These are phyloP conservation scores for Deinandra increscens DNA, from an alignment of 129 eudicot species.

Conservation along the genomic window DNA sequence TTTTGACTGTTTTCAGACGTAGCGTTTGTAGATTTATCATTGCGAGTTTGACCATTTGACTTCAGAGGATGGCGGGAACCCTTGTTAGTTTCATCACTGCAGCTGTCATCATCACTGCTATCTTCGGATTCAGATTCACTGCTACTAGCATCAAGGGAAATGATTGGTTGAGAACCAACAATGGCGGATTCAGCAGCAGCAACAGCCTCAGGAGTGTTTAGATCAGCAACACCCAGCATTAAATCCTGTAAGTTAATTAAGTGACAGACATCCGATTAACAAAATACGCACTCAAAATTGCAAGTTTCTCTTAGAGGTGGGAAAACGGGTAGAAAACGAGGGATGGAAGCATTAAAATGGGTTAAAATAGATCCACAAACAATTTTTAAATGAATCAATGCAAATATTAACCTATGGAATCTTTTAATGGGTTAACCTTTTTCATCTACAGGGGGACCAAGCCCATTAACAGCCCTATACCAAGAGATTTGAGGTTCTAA, in stretches of 20 bases:
- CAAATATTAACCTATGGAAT: no score
- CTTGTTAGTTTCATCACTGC: constrained; percentile 17
- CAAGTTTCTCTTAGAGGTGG: background rate
- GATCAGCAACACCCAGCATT: constrained; percentile 92
- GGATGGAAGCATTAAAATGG: background rate
- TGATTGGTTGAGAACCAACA: constrained; percentile 50
- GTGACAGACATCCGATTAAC: background rate
- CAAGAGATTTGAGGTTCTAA: background rate
- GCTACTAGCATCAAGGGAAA: constrained; percentile 30
- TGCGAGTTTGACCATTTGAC: constrained; percentile 21
- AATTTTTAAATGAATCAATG: background rate
- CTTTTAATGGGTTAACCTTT: no score
- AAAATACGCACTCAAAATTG: background rate
- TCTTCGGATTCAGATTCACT: constrained; percentile 43
- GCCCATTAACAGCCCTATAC: background rate
- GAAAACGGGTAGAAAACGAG: background rate
- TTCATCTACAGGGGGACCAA: background rate
- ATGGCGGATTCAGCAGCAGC: constrained; percentile 91
- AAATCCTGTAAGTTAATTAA: constrained; percentile 48
- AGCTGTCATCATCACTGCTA: constrained; percentile 43
- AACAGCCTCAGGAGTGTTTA: constrained; percentile 83
- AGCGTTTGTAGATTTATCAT: constrained; percentile 29
- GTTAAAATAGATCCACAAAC: background rate
- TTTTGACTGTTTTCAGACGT: constrained; percentile 18
- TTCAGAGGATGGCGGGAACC: constrained; percentile 17